Percentiles rank a stretch among this genome's conserved stretches.
Conservation (phyloP, 257 asterid genomes). For the Nicotiana tomentosiformis region DNA sequence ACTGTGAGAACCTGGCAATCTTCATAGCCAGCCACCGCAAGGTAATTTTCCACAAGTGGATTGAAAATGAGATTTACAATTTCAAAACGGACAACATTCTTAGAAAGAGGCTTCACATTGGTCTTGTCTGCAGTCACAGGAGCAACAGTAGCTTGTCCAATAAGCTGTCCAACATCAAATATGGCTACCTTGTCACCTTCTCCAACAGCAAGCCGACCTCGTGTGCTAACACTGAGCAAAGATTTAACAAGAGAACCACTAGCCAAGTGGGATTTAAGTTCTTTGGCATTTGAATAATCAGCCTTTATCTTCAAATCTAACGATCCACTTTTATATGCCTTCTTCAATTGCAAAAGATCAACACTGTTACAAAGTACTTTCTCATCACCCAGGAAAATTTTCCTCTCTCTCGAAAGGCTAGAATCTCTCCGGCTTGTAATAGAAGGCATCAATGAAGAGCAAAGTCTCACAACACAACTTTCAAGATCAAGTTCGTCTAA, state of each 20-base stretch:
- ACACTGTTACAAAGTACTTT: conserved; percentile 57
- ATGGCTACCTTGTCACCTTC: conserved; percentile 99
- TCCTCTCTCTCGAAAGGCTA: conserved; percentile 53
- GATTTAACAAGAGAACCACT: conserved; percentile 97
- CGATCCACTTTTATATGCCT: conserved; percentile 97
- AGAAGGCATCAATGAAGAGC: conserved; percentile 70
- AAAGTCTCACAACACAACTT: conserved; percentile 59
- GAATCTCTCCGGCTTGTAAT: conserved; percentile 64
- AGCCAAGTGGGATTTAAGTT: conserved; percentile 83
- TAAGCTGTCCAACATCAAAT: conserved; percentile 95
- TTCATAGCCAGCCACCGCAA: conserved; percentile 97
- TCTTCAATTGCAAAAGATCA: conserved; percentile 88
- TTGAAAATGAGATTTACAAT: conserved; percentile 88
- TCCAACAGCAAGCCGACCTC: conserved; percentile 98
- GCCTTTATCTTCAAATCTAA: conserved; percentile 94
- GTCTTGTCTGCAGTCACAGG: conserved; percentile 99
- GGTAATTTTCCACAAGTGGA: conserved; percentile 75
- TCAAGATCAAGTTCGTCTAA: conserved; percentile 75
- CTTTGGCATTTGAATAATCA: conserved; percentile 93
- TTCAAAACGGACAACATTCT: conserved; percentile 93
- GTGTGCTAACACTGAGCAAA: conserved; percentile 73
- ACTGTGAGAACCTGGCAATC: conserved; percentile 97
- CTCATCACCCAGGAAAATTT: conserved; percentile 54
- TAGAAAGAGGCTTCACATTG: conserved; percentile 96
- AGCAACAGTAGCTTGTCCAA: conserved; percentile 91